These are phyloP conservation scores for Nakazawaea wickerhamii DNA, from an alignment of 805 yeast species.

Conservation along the genomic window DNA sequence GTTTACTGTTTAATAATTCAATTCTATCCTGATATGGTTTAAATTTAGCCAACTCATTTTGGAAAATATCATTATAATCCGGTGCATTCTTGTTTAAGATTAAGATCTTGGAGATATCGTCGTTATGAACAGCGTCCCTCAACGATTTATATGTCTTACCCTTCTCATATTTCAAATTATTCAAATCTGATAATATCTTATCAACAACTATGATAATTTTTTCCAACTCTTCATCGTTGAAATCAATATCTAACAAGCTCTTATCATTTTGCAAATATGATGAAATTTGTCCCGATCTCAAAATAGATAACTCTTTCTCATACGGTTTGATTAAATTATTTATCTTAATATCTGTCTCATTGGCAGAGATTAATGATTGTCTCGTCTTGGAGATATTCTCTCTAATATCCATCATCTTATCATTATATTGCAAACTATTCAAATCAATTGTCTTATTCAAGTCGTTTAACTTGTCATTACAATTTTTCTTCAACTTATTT, in stretches of 20 bases:
- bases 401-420: slow-evolving; percentile 24
- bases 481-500: slow-evolving; percentile 1
- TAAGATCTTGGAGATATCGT: slow-evolving; percentile 77
- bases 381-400: slow-evolving; percentile 55
- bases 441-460: slow-evolving; percentile 2
- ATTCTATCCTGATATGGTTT: slow-evolving; percentile 61
- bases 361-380: slow-evolving; percentile 56
- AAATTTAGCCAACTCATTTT: slow-evolving; percentile 72
- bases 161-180: slow-evolving; percentile 60
- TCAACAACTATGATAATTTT: slow-evolving; percentile 35
- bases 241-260: slow-evolving; percentile 61
- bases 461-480: slow-evolving; percentile 7
- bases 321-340: slow-evolving; percentile 40
- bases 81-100: slow-evolving; percentile 54
- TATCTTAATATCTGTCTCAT: slow-evolving; percentile 51
- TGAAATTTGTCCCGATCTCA: slow-evolving; percentile 41
- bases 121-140: slow-evolving; percentile 66
- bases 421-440: slow-evolving; percentile 8
- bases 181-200: slow-evolving; percentile 53
- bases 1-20: slow-evolving; percentile 62
- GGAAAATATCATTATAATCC: slow-evolving; percentile 43
- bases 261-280: slow-evolving; percentile 13
- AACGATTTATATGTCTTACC: slow-evolving; percentile 54
- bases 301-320: slow-evolving; percentile 35
- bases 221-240: slow-evolving; percentile 42